A percentile compares a stretch with the other conserved stretches of the same genome.
Evolutionary conservation across 2,329 filamentous ascomycete species (phyloP).

Genomic region (Aspergillus persii): DNA sequence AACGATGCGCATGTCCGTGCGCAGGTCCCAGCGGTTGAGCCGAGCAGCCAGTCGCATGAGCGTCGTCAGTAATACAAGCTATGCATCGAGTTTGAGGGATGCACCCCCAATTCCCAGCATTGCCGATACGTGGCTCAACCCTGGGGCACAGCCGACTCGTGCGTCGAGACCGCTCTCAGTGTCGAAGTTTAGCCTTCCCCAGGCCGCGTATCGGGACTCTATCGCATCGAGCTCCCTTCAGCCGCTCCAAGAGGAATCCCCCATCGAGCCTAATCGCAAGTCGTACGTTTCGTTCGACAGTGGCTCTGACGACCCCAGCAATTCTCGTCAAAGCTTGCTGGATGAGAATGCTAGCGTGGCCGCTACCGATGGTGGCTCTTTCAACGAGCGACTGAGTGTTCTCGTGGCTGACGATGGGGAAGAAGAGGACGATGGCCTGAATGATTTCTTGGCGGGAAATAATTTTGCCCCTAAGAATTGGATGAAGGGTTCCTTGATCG

Average conservation of each 20-base stretch:
- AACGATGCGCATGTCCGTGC: constrained; percentile 87
- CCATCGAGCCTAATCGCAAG: constrained; percentile 82
- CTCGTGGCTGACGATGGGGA: constrained; percentile 88
- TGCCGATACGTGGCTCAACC: constrained; percentile 82
- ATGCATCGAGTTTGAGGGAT: constrained; percentile 87
- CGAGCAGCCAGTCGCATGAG: constrained; percentile 90
- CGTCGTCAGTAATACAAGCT: constrained; percentile 89
- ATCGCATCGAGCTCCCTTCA: constrained; percentile 85
- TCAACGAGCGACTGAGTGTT: constrained; percentile 79
- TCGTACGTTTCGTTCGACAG: constrained; percentile 79
- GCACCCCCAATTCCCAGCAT: constrained; percentile 94
- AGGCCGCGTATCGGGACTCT: constrained; percentile 75
- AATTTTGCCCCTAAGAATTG: constrained; percentile 97
- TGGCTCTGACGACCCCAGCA: constrained; percentile 71
- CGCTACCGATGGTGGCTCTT: constrained; percentile 63
- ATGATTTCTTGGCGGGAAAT: constrained; percentile 85
- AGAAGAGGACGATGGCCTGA: constrained; percentile 82
- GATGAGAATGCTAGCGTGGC: constrained; percentile 74
- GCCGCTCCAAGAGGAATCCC: constrained; percentile 86
- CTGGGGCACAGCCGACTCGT: constrained; percentile 51
- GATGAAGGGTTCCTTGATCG: constrained; percentile 98
- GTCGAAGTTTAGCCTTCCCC: constrained; percentile 56
- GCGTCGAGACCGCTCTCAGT: constrained; percentile 60
- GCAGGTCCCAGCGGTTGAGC: constrained; percentile 85
- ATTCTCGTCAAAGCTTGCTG: constrained; percentile 76